These are phyloP conservation scores for Chlamydomonas incerta DNA, from an alignment of 139 green algal species.

Conservation along the genomic window DNA sequence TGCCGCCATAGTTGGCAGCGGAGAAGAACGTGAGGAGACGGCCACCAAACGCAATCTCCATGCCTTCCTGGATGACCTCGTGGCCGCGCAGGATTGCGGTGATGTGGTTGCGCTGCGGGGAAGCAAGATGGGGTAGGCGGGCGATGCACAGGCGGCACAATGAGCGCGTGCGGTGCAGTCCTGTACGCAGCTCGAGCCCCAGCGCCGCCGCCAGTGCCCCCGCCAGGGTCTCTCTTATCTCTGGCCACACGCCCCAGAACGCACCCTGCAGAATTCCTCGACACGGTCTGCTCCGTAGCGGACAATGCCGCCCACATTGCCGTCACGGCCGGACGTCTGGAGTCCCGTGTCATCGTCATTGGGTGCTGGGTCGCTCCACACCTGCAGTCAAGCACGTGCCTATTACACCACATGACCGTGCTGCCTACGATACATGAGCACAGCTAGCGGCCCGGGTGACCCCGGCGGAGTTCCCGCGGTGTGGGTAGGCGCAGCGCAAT, in stretches of 20 bases:
- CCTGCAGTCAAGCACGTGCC: neutral
- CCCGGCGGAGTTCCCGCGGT: too few relatives aligned
- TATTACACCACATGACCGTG: too few relatives aligned
- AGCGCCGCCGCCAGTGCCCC: too few relatives aligned
- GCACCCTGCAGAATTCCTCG: neutral
- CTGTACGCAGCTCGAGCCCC: too few relatives aligned
- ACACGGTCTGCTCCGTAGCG: conserved; percentile 5
- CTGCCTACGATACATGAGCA: too few relatives aligned
- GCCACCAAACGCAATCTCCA: conserved; percentile 1
- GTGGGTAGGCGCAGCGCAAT: too few relatives aligned
- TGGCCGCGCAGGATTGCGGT: conserved; percentile 20
- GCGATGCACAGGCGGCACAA: neutral
- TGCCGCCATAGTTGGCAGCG: conserved; percentile 4
- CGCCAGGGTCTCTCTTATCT: too few relatives aligned
- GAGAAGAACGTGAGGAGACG: conserved; percentile 20
- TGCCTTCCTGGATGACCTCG: conserved; percentile 6
- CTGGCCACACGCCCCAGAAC: neutral
- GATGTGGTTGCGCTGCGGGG: conserved; percentile 2
- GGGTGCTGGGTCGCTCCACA: neutral
- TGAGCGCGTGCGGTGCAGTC: too few relatives aligned
- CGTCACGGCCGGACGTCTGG: neutral
- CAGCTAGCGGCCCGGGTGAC: too few relatives aligned
- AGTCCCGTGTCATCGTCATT: neutral
- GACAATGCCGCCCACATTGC: neutral
- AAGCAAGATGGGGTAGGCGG: neutral